Evolutionary conservation across 805 yeast genomes (phyloP).

Genomic region (Vanderwaltozyma verrucispora): DNA sequence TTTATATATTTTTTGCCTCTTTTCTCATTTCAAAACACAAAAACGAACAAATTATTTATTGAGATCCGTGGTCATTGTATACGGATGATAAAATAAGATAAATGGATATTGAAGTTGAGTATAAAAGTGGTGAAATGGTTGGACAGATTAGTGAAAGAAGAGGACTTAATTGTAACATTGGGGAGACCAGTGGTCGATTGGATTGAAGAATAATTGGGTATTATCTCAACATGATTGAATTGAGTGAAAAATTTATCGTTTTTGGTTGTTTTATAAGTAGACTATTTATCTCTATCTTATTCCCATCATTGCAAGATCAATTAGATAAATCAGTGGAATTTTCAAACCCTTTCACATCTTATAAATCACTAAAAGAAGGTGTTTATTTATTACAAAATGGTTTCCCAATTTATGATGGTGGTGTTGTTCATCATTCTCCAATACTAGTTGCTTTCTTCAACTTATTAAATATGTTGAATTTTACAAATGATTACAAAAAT

Average conservation of each 20-base stretch:
- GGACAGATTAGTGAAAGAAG: too few relatives aligned
- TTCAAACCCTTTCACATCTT: constrained; percentile 28
- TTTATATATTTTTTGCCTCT: neutral
- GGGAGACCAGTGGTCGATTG: too few relatives aligned
- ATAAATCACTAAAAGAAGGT: constrained; percentile 51
- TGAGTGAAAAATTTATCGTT: neutral
- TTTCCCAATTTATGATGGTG: constrained; percentile 69
- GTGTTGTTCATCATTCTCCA: constrained; percentile 81
- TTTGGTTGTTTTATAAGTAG: constrained; percentile 6
- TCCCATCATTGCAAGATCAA: constrained; percentile 18
- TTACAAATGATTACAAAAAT: neutral
- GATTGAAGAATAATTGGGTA: too few relatives aligned
- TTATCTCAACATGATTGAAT: too few relatives aligned
- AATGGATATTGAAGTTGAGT: too few relatives aligned
- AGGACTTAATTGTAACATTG: too few relatives aligned
- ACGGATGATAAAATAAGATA: too few relatives aligned
- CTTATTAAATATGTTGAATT: constrained; percentile 2
- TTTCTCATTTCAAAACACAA: neutral
- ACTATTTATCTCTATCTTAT: constrained; percentile 11
- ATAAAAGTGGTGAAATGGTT: too few relatives aligned
- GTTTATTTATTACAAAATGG: constrained; percentile 46
- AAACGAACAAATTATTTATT: too few relatives aligned
- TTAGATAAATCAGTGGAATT: constrained; percentile 26
- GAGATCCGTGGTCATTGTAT: too few relatives aligned
- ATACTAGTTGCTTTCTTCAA: constrained; percentile 40